phyloP scores from a whole-genome alignment of 345 rosid genomes.

The Murraya paniculata region DNA sequence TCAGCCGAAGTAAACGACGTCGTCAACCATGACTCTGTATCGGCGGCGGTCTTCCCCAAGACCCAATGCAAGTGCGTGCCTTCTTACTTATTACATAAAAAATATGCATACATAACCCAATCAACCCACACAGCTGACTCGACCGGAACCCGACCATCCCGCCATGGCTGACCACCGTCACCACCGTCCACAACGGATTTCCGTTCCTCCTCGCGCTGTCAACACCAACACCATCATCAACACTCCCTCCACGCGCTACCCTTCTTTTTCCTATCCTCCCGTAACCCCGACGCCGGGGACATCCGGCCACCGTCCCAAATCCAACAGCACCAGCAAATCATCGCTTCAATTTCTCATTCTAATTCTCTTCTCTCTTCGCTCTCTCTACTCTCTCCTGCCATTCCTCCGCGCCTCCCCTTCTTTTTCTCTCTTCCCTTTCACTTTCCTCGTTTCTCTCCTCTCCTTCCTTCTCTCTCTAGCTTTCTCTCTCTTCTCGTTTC shows the following conservation, averaged over 20 bases:
- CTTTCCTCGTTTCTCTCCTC: slow-evolving; percentile 39
- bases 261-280: slow-evolving; percentile 33
- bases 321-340: slow-evolving; percentile 29
- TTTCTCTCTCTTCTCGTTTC: slow-evolving; percentile 26
- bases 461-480: slow-evolving; percentile 37
- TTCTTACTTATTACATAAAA: background rate
- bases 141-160: background rate
- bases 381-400: slow-evolving; percentile 57
- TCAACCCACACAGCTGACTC: background rate
- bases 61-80: background rate
- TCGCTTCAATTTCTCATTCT: slow-evolving; percentile 47
- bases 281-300: slow-evolving; percentile 71
- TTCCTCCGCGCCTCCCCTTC: slow-evolving; percentile 55
- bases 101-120: background rate
- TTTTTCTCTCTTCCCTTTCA: slow-evolving; percentile 51
- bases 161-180: slow-evolving; percentile 65
- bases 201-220: slow-evolving; percentile 47
- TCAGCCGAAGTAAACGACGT: background rate
- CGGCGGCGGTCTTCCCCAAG: background rate
- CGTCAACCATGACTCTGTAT: background rate
- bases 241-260: slow-evolving; percentile 30
- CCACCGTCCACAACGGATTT: slow-evolving; percentile 70
- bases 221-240: slow-evolving; percentile 3
- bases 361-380: slow-evolving; percentile 52
- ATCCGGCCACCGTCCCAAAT: slow-evolving; percentile 39